Evolutionary conservation across 2,329 filamentous ascomycete species (phyloP).

Genomic region (Colletotrichum trifolii): DNA sequence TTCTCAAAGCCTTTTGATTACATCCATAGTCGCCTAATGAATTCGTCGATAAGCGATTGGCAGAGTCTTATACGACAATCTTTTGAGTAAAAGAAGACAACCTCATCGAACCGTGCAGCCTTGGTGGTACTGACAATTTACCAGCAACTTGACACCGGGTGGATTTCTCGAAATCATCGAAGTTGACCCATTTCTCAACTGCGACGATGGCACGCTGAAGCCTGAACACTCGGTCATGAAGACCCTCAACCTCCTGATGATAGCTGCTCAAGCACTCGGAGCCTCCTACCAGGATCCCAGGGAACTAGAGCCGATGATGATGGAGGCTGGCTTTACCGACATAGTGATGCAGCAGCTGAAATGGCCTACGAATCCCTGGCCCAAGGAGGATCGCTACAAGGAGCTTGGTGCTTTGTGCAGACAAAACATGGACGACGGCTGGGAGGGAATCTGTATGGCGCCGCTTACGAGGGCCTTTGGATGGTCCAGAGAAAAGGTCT

Average conservation of each 20-base stretch:
- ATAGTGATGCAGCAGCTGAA: constrained; percentile 59
- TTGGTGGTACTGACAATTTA: background rate
- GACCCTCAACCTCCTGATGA: constrained; percentile 43
- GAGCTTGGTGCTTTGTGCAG: constrained; percentile 53
- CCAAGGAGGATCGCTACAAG: constrained; percentile 61
- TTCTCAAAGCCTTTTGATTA: constrained; percentile 52
- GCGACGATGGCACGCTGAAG: constrained; percentile 54
- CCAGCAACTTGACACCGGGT: constrained; percentile 51
- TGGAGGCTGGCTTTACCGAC: constrained; percentile 64
- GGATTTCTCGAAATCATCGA: constrained; percentile 58
- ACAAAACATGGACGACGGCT: background rate
- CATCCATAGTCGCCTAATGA: constrained; percentile 51
- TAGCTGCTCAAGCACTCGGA: constrained; percentile 43
- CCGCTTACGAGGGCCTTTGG: background rate
- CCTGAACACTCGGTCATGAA: constrained; percentile 42
- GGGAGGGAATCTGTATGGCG: background rate
- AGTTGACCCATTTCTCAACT: constrained; percentile 49
- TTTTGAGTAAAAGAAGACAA: constrained; percentile 40
- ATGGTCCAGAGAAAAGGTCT: background rate
- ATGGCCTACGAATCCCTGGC: constrained; percentile 63
- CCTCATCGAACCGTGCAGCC: too few species aligned
- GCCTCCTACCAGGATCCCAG: constrained; percentile 42
- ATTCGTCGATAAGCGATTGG: constrained; percentile 47
- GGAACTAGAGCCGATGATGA: constrained; percentile 51
- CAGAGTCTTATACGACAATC: constrained; percentile 49